Base-by-base conservation (phyloP, 495 filamentous ascomycete species). In the Penicillium cinerascens region DNA sequence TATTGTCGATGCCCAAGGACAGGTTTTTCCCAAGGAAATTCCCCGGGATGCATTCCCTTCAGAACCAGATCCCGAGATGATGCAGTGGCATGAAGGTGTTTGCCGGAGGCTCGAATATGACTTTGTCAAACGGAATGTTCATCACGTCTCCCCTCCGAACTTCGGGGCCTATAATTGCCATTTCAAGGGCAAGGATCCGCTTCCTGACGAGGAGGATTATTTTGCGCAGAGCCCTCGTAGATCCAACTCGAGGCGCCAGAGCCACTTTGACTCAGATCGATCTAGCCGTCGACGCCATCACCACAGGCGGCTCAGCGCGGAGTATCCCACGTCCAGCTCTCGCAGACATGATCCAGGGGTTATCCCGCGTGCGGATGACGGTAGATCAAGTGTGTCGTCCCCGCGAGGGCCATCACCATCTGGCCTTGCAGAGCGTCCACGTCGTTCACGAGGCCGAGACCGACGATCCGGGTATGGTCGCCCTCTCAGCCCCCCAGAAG, bases 51-150 rank as follows among this genome's bases (percentile, higher is more conserved):
- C 85, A 0, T 91, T 98, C 50, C 93, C 93, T 0, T 64, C 76
- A 5, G 70, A 81, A 20, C 82, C 91, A 0, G 92, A 97, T 62
- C 64, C 73, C 10, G 87, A 88, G 17, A 93, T 92, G 69, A 78
- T 89, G 37, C 67, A 75, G 49, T 98, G 93, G 93, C 89, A 97
- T 62, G 82, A 91, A 54, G 73, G 74, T 5, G 88, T 92, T 25
- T 67, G 69, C 49, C 62, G 63, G 23, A 61, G 69, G 39, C 63
- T 78, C 6, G 70, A 76, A 47, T 54, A 72, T 18, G 75, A 77
- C 56, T 75, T 69, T 46, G 56, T 64, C 55, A 70, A 70, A 49
- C 64, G 64, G 49, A 65, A 70, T 41, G 47, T 61, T 1, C 52
- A 66, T 13, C 69, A 55, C 6, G 47, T 58, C 13, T 70, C 70